phyloP scores from a whole-genome alignment of 148 eudicot genomes.

The Rhododendron williamsianum region DNA sequence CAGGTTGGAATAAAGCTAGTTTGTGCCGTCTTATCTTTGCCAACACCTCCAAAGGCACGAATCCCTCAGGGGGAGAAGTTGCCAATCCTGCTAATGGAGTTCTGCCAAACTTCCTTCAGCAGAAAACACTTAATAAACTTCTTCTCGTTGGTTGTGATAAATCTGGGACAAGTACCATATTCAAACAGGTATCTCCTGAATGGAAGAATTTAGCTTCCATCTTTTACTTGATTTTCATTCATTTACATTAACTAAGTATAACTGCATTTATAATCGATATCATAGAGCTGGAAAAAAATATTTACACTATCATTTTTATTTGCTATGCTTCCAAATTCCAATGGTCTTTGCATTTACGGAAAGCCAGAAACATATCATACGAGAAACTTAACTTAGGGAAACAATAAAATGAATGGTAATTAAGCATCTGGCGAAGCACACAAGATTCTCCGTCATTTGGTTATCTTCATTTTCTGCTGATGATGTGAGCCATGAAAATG shows the following conservation, averaged over 20 bases:
- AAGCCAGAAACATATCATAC: background rate
- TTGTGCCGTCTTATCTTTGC: conserved; percentile 60
- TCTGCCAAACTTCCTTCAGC: conserved; percentile 19
- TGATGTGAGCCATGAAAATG: background rate
- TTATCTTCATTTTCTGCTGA: background rate
- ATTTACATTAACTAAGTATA: background rate
- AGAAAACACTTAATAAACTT: conserved; percentile 33
- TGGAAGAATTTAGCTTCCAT: background rate
- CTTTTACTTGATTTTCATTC: background rate
- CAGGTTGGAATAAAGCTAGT: conserved; percentile 56
- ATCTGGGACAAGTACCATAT: conserved; percentile 80
- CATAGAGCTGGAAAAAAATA: background rate
- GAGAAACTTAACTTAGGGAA: background rate
- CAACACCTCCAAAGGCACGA: conserved; percentile 41
- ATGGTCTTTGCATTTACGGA: background rate
- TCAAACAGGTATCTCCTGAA: conserved; percentile 62
- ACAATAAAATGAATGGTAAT: background rate
- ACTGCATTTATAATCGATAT: background rate
- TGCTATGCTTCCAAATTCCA: background rate
- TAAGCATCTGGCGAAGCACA: background rate
- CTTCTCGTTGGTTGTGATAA: conserved; percentile 68
- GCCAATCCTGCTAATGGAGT: conserved; percentile 18
- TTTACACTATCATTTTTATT: background rate
- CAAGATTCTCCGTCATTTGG: background rate
- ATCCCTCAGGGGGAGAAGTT: conserved; percentile 22